Base-by-base conservation (phyloP, 1,284 basidiomycete genomes). In the Cryptococcus sp. region DNA sequence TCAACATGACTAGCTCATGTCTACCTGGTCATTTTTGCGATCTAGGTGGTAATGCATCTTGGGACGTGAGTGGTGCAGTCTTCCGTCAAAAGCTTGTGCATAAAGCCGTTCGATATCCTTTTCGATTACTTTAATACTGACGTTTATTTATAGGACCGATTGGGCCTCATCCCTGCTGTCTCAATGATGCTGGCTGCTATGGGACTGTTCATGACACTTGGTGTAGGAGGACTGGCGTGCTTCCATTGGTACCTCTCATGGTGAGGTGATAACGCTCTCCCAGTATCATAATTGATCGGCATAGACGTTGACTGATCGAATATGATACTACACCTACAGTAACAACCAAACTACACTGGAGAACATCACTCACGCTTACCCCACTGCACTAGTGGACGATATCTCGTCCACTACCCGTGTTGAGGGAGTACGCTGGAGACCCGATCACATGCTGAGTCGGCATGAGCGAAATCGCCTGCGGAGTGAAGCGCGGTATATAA, bases 261-360 rank as follows among this genome's bases (percentile, higher is more conserved):
- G 89, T 91, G 66, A 68, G 89, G n/a, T n/a, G n/a, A n/a, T n/a
- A n/a, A n/a, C n/a, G n/a, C n/a, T n/a, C n/a, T n/a, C n/a, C n/a
- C 8, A 22, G 41, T n/a, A 44, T 13, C 4, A 44, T n/a, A 4
- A 13, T 44, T 4, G 26, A 44, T 5, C 41, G 17, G 17, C 46
- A 10, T 15, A 10, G 2, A 34, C 8, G 8, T 2, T 34, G 29
- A 34, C 29, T 34, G 8, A 34, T 13, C 8, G 13, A 38, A 23
- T 13, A 0, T 50, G 41, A 44, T 40, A 5, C 3, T 16, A 25
- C n/a, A n/a, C n/a, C 3, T 25, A 19, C 66, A 92, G 89, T 26
- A 89, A 87, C 46, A 93, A 93, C 73, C 88, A 91, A 74, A 92
- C 91, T 4, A 93, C 91, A 0, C 68, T 93, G 29, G 91, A 94